Evolutionary conservation across 2,329 filamentous ascomycete species (phyloP).

Genomic region (Dothideomycetes sp.): DNA sequence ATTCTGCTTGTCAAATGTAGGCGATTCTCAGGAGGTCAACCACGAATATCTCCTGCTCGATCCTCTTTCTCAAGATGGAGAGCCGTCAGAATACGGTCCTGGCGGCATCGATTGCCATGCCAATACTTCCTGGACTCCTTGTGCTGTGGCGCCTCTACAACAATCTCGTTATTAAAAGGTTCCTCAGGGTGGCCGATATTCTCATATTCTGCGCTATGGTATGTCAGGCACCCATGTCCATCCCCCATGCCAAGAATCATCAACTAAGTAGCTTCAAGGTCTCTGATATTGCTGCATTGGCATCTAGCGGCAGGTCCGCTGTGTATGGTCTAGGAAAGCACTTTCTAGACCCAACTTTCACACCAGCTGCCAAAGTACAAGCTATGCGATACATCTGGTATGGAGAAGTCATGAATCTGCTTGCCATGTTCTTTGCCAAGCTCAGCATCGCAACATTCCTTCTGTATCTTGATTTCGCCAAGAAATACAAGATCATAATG

Average conservation of each 20-base stretch:
- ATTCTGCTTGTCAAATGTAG: too few relatives aligned
- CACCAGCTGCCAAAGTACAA: background rate
- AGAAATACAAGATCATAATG: constrained; percentile 9
- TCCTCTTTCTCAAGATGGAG: constrained; percentile 1
- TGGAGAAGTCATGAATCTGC: constrained; percentile 7
- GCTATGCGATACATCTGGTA: constrained; percentile 7
- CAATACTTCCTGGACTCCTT: constrained; percentile 3
- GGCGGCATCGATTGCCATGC: constrained; percentile 3
- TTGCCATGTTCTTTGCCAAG: constrained; percentile 10
- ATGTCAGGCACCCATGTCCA: background rate
- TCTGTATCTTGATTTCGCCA: constrained; percentile 8
- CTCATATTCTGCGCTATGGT: constrained; percentile 9
- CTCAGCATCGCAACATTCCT: constrained; percentile 10
- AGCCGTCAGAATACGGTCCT: constrained; percentile 3
- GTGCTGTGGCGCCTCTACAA: constrained; percentile 9
- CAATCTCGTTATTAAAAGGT: constrained; percentile 6
- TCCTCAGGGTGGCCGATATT: constrained; percentile 5
- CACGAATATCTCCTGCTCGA: background rate
- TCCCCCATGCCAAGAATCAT: background rate
- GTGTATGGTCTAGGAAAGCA: constrained; percentile 9
- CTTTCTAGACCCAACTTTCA: constrained; percentile 7
- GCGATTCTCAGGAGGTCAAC: too few relatives aligned
- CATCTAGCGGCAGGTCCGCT: constrained; percentile 3
- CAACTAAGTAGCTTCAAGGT: constrained; percentile 1
- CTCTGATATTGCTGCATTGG: constrained; percentile 7